Evolutionary conservation across 257 asterid genomes (phyloP), one percentile per base, ranked within the genome.

Genomic region (Solanum neorickii): DNA sequence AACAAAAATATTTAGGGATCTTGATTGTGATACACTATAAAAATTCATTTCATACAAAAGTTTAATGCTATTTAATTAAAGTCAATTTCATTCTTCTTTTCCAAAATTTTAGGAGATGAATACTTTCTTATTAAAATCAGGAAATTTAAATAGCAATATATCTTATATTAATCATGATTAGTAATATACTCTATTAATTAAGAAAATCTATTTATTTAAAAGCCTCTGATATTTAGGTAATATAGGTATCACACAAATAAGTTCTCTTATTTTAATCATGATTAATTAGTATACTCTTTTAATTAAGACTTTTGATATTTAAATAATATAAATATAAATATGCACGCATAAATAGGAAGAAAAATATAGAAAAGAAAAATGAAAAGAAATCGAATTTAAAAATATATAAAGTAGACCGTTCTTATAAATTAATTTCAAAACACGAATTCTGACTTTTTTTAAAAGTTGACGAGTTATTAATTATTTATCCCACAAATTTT

Each of bases 381-480:
- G 62, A 52, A 52, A 7, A 16, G 10, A 52, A 52, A 9, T 8
- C 0, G 23, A 0, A 3, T 52, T 4, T 8, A 8, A 52, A 52
- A 52, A n/a, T 65, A 65, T n/a, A 9, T 65, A 12, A 5, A n/a
- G 1, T 12, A 12, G 18, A 65, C 16, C 1, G 0, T 65, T 65
- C 3, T n/a, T 2, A 31, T 62, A 3, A 6, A 62, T 11, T 5
- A 62, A 62, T 62, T 62, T 31, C 16, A n/a, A 13, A n/a, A 31
- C 15, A 62, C 31, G 2, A 23, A 0, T 0, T 2, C 0, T 62
- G 4, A 62, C 16, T n/a, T 62, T 0, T n/a, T 62, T 62, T 5
- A 25, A 62, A 62, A 62, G 1, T 7, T 23, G 3, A n/a, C 25
- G 25, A 3, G 8, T 9, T 20, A 56, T 21, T 56, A 20, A 20